Conservation (phyloP, 768 basidiomycete genomes). For the Porpolomopsis calyptriformis region DNA sequence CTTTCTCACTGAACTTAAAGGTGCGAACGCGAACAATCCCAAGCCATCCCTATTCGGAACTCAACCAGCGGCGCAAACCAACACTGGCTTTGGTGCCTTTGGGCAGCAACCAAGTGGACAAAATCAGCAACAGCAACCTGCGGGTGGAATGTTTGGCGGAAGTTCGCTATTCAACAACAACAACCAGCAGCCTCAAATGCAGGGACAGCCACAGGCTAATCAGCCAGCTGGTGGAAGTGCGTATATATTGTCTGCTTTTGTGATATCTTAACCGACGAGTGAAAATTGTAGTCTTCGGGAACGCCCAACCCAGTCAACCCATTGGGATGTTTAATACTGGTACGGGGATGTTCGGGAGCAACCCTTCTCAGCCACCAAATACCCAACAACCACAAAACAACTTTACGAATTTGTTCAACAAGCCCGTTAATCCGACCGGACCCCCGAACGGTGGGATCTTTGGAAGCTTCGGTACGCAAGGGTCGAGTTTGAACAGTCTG, state of each 20-base stretch:
- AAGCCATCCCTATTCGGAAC: constrained; percentile 42
- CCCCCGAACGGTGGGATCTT: constrained; percentile 24
- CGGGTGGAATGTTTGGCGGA: constrained; percentile 24
- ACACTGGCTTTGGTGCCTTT: constrained; percentile 31
- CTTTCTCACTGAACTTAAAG: constrained; percentile 12
- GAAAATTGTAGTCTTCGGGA: constrained; percentile 26
- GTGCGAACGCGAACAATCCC: constrained; percentile 20
- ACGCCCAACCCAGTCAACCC: constrained; percentile 17
- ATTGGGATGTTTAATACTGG: constrained; percentile 28
- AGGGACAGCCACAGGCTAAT: constrained; percentile 16
- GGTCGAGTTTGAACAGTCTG: constrained; percentile 20
- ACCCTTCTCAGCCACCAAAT: constrained; percentile 14
- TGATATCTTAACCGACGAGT: constrained; percentile 4
- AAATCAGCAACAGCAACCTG: constrained; percentile 13
- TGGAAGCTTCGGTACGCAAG: constrained; percentile 34
- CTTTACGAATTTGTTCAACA: constrained; percentile 23
- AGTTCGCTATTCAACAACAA: constrained; percentile 8
- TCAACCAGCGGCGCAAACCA: constrained; percentile 26
- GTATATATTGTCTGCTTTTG: constrained; percentile 18
- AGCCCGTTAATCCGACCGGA: constrained; percentile 27
- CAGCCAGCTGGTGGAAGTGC: constrained; percentile 27
- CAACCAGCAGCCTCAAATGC: constrained; percentile 26
- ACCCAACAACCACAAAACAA: constrained; percentile 11
- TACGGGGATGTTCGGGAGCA: constrained; percentile 22
- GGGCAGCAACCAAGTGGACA: constrained; percentile 26